These are phyloP conservation scores for Fraxinus greggii DNA, from an alignment of 305 asterid species.

Conservation along the genomic window DNA sequence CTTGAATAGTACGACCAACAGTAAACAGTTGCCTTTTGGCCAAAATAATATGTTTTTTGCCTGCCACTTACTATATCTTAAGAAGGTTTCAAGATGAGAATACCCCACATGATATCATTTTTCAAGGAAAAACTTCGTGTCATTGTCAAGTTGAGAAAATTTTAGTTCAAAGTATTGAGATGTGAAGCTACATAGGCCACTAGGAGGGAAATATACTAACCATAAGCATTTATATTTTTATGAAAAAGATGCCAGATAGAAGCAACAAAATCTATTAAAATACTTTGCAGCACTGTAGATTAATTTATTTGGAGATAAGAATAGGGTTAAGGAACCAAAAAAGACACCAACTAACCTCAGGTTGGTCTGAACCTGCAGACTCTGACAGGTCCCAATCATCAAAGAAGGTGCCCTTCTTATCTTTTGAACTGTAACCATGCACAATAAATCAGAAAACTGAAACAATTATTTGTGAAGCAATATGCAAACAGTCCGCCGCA, in stretches of 20 bases:
- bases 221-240: not conserved
- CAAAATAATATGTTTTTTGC: not conserved
- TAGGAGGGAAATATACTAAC: not conserved
- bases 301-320: not conserved
- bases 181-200: not conserved
- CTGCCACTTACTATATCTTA: not conserved
- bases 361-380: slow-evolving; percentile 63
- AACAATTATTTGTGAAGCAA: slow-evolving; percentile 12
- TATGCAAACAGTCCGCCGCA: slow-evolving; percentile 11
- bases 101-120: not conserved
- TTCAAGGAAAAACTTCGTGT: not conserved
- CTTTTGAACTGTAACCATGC: slow-evolving; percentile 92
- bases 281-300: slow-evolving; percentile 8
- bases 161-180: not conserved
- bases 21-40: not conserved
- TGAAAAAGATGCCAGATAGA: not conserved
- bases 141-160: too few species aligned
- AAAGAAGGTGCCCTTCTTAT: slow-evolving; percentile 51
- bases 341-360: slow-evolving; percentile 51
- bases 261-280: slow-evolving; percentile 1
- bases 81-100: not conserved
- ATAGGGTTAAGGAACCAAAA: slow-evolving; percentile 16
- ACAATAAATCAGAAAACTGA: slow-evolving; percentile 22
- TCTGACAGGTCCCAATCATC: slow-evolving; percentile 96
- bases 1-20: not conserved